Evolutionary conservation across 495 filamentous ascomycete genomes (phyloP).

Genomic region (Pyrenopolyporus hunteri): DNA sequence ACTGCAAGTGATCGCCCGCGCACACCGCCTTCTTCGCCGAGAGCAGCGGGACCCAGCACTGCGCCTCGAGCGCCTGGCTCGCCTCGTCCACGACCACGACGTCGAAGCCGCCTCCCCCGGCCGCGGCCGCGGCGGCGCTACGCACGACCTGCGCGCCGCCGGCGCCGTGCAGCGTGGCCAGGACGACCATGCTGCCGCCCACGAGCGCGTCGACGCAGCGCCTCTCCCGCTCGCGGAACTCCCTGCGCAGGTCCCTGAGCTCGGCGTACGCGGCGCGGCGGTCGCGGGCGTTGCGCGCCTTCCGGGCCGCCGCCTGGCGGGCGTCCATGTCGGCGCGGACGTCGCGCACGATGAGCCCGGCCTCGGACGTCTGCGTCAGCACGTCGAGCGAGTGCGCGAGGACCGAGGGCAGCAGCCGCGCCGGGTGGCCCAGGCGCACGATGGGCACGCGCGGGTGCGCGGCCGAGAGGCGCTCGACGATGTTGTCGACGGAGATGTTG

Average conservation of each 20-base stretch:
- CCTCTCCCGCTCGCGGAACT: constrained; percentile 84
- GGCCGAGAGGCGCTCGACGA: constrained; percentile 91
- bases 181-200: constrained; percentile 78
- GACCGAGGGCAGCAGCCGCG: constrained; percentile 86
- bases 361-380: constrained; percentile 88
- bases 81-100: constrained; percentile 96
- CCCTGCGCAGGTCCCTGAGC: constrained; percentile 81
- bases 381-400: constrained; percentile 90
- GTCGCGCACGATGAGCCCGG: constrained; percentile 87
- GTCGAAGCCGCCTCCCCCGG: constrained; percentile 87
- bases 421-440: constrained; percentile 90
- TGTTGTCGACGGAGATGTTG: constrained; percentile 98
- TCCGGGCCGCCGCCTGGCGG: constrained; percentile 86
- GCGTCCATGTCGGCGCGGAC: constrained; percentile 91
- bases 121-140: too few relatives aligned
- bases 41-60: constrained; percentile 95
- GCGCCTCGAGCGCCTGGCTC: constrained; percentile 92
- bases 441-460: constrained; percentile 83
- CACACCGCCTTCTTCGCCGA: constrained; percentile 83
- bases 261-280: constrained; percentile 82
- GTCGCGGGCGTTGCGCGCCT: constrained; percentile 82
- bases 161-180: constrained; percentile 91
- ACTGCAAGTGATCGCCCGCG: constrained; percentile 91
- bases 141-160: constrained; percentile 89
- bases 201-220: constrained; percentile 80